These are phyloP conservation scores for Thermothielavioides terrestris DNA, from an alignment of 495 filamentous ascomycete species.

Conservation along the genomic window DNA sequence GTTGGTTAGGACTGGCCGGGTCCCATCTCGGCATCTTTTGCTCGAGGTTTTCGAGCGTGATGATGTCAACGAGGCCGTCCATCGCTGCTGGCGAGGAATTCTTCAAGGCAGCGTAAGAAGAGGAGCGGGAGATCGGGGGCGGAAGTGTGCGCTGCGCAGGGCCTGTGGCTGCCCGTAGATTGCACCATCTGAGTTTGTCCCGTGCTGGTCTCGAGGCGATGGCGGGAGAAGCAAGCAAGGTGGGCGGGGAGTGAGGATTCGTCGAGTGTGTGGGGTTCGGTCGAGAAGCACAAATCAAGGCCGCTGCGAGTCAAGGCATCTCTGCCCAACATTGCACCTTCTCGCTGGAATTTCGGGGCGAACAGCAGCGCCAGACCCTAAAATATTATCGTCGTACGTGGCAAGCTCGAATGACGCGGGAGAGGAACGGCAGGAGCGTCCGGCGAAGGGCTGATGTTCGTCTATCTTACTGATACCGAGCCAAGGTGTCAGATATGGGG, in stretches of 20 bases:
- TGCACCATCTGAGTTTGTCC: too few relatives aligned
- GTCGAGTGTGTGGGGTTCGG: not conserved
- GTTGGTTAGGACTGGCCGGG: constrained; percentile 32
- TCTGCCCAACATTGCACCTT: constrained; percentile 6
- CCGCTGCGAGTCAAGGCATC: not conserved
- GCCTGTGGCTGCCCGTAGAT: too few relatives aligned
- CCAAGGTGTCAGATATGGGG: not conserved
- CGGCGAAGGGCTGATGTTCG: not conserved
- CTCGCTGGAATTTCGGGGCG: not conserved
- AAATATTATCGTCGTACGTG: not conserved
- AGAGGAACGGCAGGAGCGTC: not conserved
- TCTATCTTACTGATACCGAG: not conserved
- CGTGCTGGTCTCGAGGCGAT: not conserved
- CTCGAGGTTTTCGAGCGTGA: constrained; percentile 44
- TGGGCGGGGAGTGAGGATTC: not conserved
- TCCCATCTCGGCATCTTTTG: constrained; percentile 41
- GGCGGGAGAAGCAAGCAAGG: not conserved
- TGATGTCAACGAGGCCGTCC: constrained; percentile 26
- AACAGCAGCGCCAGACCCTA: too few relatives aligned
- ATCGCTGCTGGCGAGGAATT: constrained; percentile 7
- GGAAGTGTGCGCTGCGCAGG: too few relatives aligned
- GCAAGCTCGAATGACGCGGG: not conserved
- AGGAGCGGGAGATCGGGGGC: not conserved
- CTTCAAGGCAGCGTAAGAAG: not conserved
- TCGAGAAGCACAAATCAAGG: not conserved